phyloP scores from a whole-genome alignment of 352 stramenopile genomes.

The Phytophthora sojae region DNA sequence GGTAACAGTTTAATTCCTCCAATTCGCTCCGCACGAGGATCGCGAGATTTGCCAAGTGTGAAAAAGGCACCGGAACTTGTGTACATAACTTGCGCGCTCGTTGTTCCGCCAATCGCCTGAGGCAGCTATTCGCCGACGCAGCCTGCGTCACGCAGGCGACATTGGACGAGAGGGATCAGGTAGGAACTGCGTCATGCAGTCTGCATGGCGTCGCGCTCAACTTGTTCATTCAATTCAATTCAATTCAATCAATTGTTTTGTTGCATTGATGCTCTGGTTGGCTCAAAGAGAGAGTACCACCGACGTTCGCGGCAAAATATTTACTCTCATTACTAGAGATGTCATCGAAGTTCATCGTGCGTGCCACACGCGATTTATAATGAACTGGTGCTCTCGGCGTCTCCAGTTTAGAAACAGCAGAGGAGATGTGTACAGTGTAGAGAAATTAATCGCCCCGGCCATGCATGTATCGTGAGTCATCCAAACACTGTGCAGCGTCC shows the following conservation, averaged over 20 bases:
- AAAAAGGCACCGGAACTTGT: neutral
- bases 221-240: neutral
- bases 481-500: conserved; percentile 14
- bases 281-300: too few species aligned
- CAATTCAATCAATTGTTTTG: neutral
- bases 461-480: conserved; percentile 22
- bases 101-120: conserved; percentile 14
- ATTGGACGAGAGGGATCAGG: conserved; percentile 3
- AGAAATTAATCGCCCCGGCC: conserved; percentile 8
- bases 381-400: too few species aligned
- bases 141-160: conserved; percentile 7
- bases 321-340: too few species aligned
- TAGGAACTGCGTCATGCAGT: neutral
- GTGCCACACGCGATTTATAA: too few species aligned
- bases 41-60: neutral
- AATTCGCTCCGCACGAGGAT: neutral
- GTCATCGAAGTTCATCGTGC: too few species aligned
- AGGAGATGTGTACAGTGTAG: too few species aligned
- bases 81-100: neutral
- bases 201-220: neutral
- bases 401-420: too few species aligned
- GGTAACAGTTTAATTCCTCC: too few species aligned
- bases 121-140: neutral
- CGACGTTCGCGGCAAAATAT: too few species aligned
- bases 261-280: too few species aligned